A percentile compares a stretch with the other conserved stretches of the same genome.
Evolutionary conservation across 139 green algal genomes (phyloP).

Genomic region (Tetradesmus lagerheimii): DNA sequence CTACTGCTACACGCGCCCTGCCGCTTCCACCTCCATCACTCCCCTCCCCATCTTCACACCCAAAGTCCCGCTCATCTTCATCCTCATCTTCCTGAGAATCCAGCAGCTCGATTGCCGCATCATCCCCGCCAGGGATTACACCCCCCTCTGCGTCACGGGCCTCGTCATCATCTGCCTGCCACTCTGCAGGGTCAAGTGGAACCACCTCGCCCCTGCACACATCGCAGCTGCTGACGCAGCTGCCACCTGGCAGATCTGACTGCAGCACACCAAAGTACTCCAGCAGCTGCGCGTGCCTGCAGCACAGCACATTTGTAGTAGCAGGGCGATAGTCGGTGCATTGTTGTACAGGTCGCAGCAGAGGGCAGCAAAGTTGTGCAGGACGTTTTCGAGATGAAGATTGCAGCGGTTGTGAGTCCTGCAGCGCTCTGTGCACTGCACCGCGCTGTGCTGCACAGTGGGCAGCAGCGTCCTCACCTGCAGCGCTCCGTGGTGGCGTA

Average conservation of each 20-base stretch:
- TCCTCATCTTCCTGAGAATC: not conserved
- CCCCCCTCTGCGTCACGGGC: not conserved
- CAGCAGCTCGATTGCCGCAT: conserved; percentile 14
- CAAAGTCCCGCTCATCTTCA: not conserved
- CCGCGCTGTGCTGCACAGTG: not conserved
- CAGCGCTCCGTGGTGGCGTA: conserved; percentile 7
- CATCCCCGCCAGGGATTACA: not conserved
- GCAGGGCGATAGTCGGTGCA: too few species aligned
- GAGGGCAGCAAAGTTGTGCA: not conserved
- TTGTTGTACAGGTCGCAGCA: not conserved
- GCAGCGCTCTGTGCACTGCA: too few species aligned
- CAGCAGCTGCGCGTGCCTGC: conserved; percentile 67
- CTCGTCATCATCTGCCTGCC: not conserved
- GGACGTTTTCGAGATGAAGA: too few species aligned
- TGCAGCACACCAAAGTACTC: conserved; percentile 67
- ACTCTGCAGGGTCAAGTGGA: not conserved
- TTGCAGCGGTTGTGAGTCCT: too few species aligned
- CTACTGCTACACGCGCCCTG: not conserved
- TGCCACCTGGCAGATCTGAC: conserved; percentile 7
- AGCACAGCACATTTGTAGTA: conserved; percentile 12
- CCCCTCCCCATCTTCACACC: not conserved
- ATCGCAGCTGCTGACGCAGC: conserved; percentile 52
- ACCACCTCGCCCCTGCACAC: conserved; percentile 47
- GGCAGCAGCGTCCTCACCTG: not conserved
- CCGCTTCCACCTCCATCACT: not conserved